Evolutionary conservation across 495 filamentous ascomycete genomes (phyloP).

Genomic region (Talaromyces trachyspermus): DNA sequence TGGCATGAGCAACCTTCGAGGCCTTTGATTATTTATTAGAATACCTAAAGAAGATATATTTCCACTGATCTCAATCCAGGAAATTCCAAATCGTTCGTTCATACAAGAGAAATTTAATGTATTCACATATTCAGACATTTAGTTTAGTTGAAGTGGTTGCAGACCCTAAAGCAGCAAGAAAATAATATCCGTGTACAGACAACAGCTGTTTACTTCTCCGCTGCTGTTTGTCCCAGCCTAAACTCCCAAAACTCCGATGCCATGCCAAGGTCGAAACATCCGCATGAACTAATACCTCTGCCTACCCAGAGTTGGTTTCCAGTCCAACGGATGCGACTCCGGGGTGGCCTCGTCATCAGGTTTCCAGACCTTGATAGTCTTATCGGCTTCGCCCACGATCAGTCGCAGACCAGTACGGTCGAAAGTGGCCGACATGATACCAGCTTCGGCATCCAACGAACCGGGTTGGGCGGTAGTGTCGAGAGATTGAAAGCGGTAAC

Average conservation of each 20-base stretch:
- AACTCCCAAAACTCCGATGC: conserved; percentile 9
- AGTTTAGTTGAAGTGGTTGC: too few species aligned
- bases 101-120: too few species aligned
- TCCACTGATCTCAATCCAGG: too few species aligned
- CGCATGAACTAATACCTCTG: conserved; percentile 49
- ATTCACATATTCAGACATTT: too few species aligned
- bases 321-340: conserved; percentile 86
- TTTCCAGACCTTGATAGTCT: conserved; percentile 97
- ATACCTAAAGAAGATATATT: too few species aligned
- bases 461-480: conserved; percentile 93
- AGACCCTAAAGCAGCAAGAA: too few species aligned
- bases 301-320: conserved; percentile 77
- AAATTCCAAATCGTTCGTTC: too few species aligned
- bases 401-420: conserved; percentile 82
- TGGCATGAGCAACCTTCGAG: too few species aligned
- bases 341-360: conserved; percentile 82
- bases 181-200: too few species aligned
- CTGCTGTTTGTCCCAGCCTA: too few species aligned
- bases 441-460: conserved; percentile 86
- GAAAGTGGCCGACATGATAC: conserved; percentile 87
- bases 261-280: conserved; percentile 4
- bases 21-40: too few species aligned
- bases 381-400: conserved; percentile 92
- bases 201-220: too few species aligned
- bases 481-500: conserved; percentile 77